Evolutionary conservation across 2,329 filamentous ascomycete species (phyloP).

Genomic region (Stromatinia cepivora): DNA sequence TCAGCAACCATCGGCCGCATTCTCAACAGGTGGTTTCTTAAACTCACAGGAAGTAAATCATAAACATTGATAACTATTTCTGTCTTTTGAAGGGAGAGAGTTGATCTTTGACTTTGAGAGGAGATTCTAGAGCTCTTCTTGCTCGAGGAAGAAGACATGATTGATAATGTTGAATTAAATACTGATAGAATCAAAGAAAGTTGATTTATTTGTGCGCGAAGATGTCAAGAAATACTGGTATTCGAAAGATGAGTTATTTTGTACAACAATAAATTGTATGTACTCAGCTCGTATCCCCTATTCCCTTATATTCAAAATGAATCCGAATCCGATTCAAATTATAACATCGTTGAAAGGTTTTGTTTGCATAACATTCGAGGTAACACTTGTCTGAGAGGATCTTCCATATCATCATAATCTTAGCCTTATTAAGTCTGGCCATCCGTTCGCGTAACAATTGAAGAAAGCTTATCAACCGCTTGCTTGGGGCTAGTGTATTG

Average conservation of each 20-base stretch:
- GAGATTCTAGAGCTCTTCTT: constrained; percentile 36
- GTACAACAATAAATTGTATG: background rate
- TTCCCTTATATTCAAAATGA: background rate
- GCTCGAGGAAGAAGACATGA: constrained; percentile 30
- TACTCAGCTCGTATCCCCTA: background rate
- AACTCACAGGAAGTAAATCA: constrained; percentile 67
- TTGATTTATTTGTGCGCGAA: background rate
- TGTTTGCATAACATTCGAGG: background rate
- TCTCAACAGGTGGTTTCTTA: background rate
- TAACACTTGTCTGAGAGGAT: background rate
- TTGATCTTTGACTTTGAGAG: constrained; percentile 57
- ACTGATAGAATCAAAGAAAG: background rate
- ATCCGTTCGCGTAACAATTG: constrained; percentile 8
- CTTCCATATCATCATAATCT: background rate
- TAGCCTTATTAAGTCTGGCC: background rate
- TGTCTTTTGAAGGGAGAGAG: constrained; percentile 68
- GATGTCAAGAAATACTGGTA: background rate
- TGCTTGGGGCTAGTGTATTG: too few species aligned
- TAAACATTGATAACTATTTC: constrained; percentile 77
- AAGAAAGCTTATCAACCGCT: background rate
- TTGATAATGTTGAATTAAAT: constrained; percentile 16
- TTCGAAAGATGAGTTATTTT: background rate
- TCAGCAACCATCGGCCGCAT: background rate
- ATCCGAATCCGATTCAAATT: background rate
- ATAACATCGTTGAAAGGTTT: background rate